These are phyloP conservation scores for Beauveria varroae DNA, from an alignment of 2,329 filamentous ascomycete genomes.

Conservation along the genomic window DNA sequence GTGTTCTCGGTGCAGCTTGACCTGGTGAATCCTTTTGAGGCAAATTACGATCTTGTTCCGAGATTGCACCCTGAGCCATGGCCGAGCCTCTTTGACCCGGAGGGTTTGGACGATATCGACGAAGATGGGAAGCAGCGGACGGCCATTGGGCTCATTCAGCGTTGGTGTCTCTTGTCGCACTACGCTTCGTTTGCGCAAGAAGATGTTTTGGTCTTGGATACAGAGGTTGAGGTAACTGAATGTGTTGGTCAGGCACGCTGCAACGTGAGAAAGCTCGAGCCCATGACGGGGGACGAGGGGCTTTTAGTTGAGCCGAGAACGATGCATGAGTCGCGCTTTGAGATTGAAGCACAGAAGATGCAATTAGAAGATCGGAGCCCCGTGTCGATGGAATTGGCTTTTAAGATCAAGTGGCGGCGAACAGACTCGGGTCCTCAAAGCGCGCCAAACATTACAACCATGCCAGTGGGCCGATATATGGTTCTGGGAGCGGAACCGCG, in stretches of 20 bases:
- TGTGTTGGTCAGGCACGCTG: slow-evolving; percentile 58
- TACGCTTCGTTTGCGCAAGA: slow-evolving; percentile 73
- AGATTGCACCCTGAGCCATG: slow-evolving; percentile 70
- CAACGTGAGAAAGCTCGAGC: slow-evolving; percentile 32
- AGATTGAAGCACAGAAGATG: slow-evolving; percentile 65
- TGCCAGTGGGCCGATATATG: slow-evolving; percentile 72
- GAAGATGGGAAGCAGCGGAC: slow-evolving; percentile 23
- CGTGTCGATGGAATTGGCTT: slow-evolving; percentile 63
- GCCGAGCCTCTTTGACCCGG: slow-evolving; percentile 76
- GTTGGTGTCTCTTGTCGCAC: slow-evolving; percentile 69
- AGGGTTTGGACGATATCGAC: slow-evolving; percentile 33
- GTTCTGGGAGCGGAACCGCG: slow-evolving; percentile 80
- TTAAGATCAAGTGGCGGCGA: slow-evolving; percentile 73
- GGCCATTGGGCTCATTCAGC: slow-evolving; percentile 62
- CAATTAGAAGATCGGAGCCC: slow-evolving; percentile 76
- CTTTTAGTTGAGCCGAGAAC: slow-evolving; percentile 54
- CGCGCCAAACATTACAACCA: slow-evolving; percentile 52
- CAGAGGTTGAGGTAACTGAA: slow-evolving; percentile 54
- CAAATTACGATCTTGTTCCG: slow-evolving; percentile 81
- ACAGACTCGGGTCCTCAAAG: slow-evolving; percentile 24
- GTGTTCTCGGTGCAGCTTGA: slow-evolving; percentile 60
- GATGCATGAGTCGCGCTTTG: slow-evolving; percentile 65
- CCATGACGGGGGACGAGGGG: slow-evolving; percentile 31
- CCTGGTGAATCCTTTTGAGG: slow-evolving; percentile 80
- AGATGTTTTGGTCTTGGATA: slow-evolving; percentile 54